Evolutionary conservation across 495 filamentous ascomycete species (phyloP).

Genomic region (Penicillium malachiteum): DNA sequence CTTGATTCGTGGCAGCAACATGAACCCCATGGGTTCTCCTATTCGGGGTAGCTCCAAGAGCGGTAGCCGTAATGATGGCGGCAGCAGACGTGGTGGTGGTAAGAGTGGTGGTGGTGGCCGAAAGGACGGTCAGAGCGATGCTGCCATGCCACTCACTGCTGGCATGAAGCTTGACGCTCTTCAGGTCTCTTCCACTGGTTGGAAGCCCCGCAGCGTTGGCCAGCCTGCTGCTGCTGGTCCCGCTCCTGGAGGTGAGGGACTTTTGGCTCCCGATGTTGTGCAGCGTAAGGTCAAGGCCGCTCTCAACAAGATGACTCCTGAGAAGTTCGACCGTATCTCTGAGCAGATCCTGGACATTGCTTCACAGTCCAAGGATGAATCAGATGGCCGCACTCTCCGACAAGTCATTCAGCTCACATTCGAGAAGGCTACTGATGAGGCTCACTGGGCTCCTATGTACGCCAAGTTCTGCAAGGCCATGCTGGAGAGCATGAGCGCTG

Average conservation of each 20-base stretch:
- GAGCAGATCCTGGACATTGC: conserved; percentile 92
- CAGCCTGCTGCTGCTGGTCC: conserved; percentile 49
- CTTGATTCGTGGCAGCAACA: conserved; percentile 17
- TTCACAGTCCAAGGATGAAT: conserved; percentile 91
- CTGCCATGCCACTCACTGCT: conserved; percentile 85
- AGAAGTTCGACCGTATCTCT: conserved; percentile 96
- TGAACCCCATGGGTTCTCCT: conserved; percentile 52
- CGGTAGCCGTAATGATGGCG: conserved; percentile 22
- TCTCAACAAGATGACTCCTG: conserved; percentile 99
- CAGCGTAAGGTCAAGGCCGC: conserved; percentile 98
- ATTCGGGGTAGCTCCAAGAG: conserved; percentile 62
- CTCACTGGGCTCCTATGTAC: conserved; percentile 99
- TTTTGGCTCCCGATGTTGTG: conserved; percentile 87
- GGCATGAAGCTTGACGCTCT: conserved; percentile 80
- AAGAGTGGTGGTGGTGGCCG: conserved; percentile 53
- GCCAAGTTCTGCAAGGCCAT: conserved; percentile 98
- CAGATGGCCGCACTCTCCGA: conserved; percentile 88
- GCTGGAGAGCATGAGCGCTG: conserved; percentile 90
- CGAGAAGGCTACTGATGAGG: conserved; percentile 98
- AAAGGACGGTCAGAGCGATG: conserved; percentile 63
- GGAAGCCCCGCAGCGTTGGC: conserved; percentile 82
- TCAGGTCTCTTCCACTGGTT: conserved; percentile 65
- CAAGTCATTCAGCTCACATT: conserved; percentile 99
- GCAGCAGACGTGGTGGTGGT: conserved; percentile 44
- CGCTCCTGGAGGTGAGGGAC: conserved; percentile 50